Evolutionary conservation across 179 eudicot genomes (phyloP), one percentile per base, ranked within the genome.

Genomic region (Beta lomatogona): DNA sequence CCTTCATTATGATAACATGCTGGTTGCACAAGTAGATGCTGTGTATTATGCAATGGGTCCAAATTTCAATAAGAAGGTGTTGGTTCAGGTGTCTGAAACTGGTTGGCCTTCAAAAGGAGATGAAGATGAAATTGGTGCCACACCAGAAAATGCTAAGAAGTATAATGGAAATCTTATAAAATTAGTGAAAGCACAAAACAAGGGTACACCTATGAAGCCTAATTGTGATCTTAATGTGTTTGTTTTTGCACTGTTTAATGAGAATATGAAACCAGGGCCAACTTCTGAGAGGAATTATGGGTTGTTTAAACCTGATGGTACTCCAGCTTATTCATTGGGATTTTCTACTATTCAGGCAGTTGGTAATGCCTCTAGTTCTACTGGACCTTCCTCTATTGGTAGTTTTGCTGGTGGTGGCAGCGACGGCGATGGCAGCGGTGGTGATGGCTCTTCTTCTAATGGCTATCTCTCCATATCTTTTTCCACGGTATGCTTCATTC

Each of bases 61-160:
- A 12, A 55, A 84, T 0, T 92, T 91, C 63, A 91, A 60, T 77
- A 86, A 87, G 81, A 88, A 79, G 6, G 86, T 91, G 13, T 45
- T 84, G 8, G 89, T 95, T 3, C 91, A 91, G 81, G 90, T 95
- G 31, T 93, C 98, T 1, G 97, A 95, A 73, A 93, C 98, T 0
- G 98, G 98, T 4, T 95, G 98, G 98, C 98, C 98, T 13, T 93
- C 97, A 0, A 95, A 90, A 45, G 98, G 98, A 3, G 98, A 95
- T 67, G 82, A 85, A 21, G 93, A 93, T 14, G 98, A 94, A 82
- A 82, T 85, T 1, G 98, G 98, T 5, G 98, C 98, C 0, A 85
- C 87, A 7, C 86, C 86, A 9, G 94, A 94, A 1, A 93, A 94
- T 78, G 98, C 97, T 4, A 88, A 84, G 84, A 90, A 87, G 85